Percentiles rank a stretch among this genome's conserved stretches.
Conservation (phyloP, 2,329 filamentous ascomycete species). For the Calonectria pseudoreteaudii region DNA sequence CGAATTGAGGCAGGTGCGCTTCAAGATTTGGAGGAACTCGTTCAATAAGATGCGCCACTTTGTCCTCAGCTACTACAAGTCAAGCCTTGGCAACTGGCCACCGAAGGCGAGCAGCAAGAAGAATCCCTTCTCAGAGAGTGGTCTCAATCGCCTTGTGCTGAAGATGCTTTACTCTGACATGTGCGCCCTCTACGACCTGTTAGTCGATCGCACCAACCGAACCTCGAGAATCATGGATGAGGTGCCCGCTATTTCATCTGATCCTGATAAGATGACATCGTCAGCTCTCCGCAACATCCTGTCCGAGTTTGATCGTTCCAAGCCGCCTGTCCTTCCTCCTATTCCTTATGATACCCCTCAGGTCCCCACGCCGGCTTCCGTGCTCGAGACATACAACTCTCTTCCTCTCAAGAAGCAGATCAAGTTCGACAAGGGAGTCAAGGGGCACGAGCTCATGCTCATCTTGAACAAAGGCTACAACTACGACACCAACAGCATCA, state of each 20-base stretch:
- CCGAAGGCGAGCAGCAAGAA: slow-evolving; percentile 93
- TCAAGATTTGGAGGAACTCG: slow-evolving; percentile 83
- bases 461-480: slow-evolving; percentile 88
- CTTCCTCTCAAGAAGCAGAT: slow-evolving; percentile 79
- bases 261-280: slow-evolving; percentile 70
- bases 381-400: slow-evolving; percentile 73
- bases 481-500: slow-evolving; percentile 71
- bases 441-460: slow-evolving; percentile 80
- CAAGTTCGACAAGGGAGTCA: slow-evolving; percentile 78
- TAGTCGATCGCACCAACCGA: slow-evolving; percentile 82
- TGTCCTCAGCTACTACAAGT: slow-evolving; percentile 74
- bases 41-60: slow-evolving; percentile 83
- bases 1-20: slow-evolving; percentile 83
- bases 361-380: slow-evolving; percentile 75
- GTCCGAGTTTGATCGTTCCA: slow-evolving; percentile 89
- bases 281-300: slow-evolving; percentile 83
- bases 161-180: slow-evolving; percentile 88
- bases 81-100: slow-evolving; percentile 78
- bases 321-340: slow-evolving; percentile 89
- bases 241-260: slow-evolving; percentile 65
- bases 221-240: slow-evolving; percentile 85
- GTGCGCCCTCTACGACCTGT: slow-evolving; percentile 86
- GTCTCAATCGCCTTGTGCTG: slow-evolving; percentile 86
- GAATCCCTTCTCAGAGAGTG: slow-evolving; percentile 87
- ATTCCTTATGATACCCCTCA: slow-evolving; percentile 90